phyloP scores from a whole-genome alignment of 306 rosid species.

The Quercus suber region DNA sequence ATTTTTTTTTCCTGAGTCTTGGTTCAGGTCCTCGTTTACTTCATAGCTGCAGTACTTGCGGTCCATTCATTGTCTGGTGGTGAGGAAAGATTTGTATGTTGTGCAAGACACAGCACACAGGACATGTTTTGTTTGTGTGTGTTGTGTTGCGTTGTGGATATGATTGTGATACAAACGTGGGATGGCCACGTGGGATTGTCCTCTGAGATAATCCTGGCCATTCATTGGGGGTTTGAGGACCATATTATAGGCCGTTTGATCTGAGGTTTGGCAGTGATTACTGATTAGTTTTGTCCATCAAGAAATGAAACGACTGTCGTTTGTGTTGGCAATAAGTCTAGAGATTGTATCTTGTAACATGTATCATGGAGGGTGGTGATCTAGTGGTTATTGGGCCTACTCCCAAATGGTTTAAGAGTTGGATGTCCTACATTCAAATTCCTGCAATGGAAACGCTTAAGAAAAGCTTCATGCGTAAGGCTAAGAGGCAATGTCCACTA shows the following conservation, averaged over 20 bases:
- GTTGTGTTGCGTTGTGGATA: not conserved
- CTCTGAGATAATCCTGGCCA: not conserved
- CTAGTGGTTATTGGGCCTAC: too few relatives aligned
- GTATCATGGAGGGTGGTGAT: too few relatives aligned
- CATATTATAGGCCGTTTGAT: not conserved
- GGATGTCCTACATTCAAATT: too few relatives aligned
- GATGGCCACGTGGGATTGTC: not conserved
- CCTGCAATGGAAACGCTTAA: too few relatives aligned
- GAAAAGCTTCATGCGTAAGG: too few relatives aligned
- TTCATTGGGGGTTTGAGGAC: not conserved
- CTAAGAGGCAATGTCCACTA: too few relatives aligned
- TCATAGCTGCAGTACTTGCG: not conserved
- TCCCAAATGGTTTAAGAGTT: too few relatives aligned
- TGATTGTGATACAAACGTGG: not conserved
- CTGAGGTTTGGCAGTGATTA: too few relatives aligned
- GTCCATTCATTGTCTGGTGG: not conserved
- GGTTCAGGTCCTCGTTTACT: slow-evolving; percentile 29
- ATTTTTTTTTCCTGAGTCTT: not conserved
- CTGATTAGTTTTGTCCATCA: too few relatives aligned
- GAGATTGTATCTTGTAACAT: too few relatives aligned
- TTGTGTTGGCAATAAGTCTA: too few relatives aligned
- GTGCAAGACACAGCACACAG: not conserved
- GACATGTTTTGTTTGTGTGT: not conserved
- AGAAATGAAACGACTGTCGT: too few relatives aligned
- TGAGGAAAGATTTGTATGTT: not conserved